phyloP scores from a whole-genome alignment of 257 asterid species.

The Capsicum rhomboideum region DNA sequence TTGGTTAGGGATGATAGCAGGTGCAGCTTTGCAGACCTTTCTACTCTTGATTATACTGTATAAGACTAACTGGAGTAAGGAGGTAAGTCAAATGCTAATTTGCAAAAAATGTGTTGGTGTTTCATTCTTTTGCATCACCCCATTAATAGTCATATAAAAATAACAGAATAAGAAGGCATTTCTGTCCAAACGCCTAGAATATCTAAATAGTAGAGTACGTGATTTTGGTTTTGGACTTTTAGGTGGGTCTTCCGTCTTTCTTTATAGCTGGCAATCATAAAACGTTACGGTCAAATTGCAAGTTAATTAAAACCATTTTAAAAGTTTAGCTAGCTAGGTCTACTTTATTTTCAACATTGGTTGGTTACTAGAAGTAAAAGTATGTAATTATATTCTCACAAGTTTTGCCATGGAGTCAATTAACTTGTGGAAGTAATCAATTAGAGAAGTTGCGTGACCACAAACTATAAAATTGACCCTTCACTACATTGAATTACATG shows the following conservation, averaged over 20 bases:
- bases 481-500: background rate
- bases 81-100: conserved; percentile 28
- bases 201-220: background rate
- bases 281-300: background rate
- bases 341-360: no score
- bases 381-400: no score
- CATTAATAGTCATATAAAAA: background rate
- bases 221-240: background rate
- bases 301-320: background rate
- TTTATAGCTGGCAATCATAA: background rate
- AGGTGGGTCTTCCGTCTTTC: background rate
- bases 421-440: background rate
- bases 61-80: conserved; percentile 60
- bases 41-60: conserved; percentile 43
- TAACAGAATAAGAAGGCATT: background rate
- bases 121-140: background rate
- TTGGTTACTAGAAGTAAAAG: no score
- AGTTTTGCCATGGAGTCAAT: no score
- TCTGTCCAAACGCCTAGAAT: background rate
- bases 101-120: background rate
- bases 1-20: conserved; percentile 81
- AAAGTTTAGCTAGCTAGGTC: background rate
- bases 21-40: conserved; percentile 49
- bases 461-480: background rate
- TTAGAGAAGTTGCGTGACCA: background rate